Base-by-base conservation (phyloP, 2,329 filamentous ascomycete genomes). In the Pseudogymnoascus sp. region DNA sequence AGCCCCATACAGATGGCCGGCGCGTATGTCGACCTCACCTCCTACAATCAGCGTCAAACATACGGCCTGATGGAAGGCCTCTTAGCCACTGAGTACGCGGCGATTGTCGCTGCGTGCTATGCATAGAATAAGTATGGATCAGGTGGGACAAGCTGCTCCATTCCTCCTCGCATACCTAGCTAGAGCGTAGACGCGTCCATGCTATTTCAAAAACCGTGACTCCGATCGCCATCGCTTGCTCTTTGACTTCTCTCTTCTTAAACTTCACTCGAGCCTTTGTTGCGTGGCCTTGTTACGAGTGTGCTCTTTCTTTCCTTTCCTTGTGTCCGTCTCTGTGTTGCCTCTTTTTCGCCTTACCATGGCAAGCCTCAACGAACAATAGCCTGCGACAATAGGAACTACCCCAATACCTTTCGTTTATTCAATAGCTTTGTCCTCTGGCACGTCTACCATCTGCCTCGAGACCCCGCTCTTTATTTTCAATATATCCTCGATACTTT, bases 61-160 rank as follows among this genome's bases (percentile, higher is more conserved):
- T 15, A 55, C 27, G 48, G 27, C 48, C 48, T 55, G 48, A 55
- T 15, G 27, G 27, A 7, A 18, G 27, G 48, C 29, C 29, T 18
- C 9, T 3, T 55, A 15, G 48, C 48, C 48, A 55, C 48, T 55
- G 48, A 55, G 48, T 33, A 18, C 48, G 48, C 27, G 9, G 48
- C 48, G 48, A 55, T 55, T 55, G 48, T 55, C 48, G 48, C 48
- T 33, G 48, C 7, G 48, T 55, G 48, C 48, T 55, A 55, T 55
- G 48, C 27, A 33, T 55, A 55, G 48, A 55, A 55, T 33, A 55
- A 55, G 48, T 55, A 55, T 55, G 29, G 27, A 55, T 55, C 48
- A 55, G 48, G 48, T 55, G 48, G 48, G 48, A 55, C 48, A 55
- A 33, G 48, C 18, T 15, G 27, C 27, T 55, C 12, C 9, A 7